Percentiles rank a stretch among this genome's conserved stretches.
phyloP scores from a whole-genome alignment of 2,329 filamentous ascomycete genomes.

The Paecilomyces variotii region DNA sequence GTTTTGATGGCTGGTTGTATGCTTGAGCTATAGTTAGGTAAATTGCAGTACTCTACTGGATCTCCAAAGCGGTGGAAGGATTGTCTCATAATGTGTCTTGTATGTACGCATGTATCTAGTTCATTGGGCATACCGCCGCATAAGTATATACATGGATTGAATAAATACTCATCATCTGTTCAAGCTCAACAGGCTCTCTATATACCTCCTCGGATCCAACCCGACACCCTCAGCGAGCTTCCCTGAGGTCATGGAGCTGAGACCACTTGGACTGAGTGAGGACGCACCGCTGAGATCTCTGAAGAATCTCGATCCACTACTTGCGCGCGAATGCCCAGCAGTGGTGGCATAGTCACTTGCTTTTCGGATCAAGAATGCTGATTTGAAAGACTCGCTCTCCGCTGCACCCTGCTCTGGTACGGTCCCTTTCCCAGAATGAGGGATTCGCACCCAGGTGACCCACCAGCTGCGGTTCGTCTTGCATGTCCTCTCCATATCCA shows the following conservation, averaged over 20 bases:
- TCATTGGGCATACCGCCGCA: background rate
- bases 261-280: conserved; percentile 10
- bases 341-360: conserved; percentile 33
- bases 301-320: conserved; percentile 28
- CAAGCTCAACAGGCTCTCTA: conserved; percentile 38
- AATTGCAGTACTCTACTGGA: no score
- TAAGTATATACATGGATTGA: background rate
- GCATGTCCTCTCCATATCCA: conserved; percentile 52
- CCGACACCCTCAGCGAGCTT: conserved; percentile 38
- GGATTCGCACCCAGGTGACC: conserved; percentile 56
- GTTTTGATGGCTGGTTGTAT: no score
- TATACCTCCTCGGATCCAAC: conserved; percentile 39
- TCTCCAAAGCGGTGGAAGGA: no score
- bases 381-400: conserved; percentile 15
- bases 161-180: conserved; percentile 23
- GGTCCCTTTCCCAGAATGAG: conserved; percentile 8
- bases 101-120: no score
- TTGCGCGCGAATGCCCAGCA: conserved; percentile 23
- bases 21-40: no score
- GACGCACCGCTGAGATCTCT: conserved; percentile 31
- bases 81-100: no score
- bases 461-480: conserved; percentile 60
- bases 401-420: background rate
- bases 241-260: conserved; percentile 18
- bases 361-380: conserved; percentile 41